A percentile compares a stretch with the other conserved stretches of the same genome.
Conservation (phyloP, 2,329 filamentous ascomycete genomes). For the Didymella lethalis region DNA sequence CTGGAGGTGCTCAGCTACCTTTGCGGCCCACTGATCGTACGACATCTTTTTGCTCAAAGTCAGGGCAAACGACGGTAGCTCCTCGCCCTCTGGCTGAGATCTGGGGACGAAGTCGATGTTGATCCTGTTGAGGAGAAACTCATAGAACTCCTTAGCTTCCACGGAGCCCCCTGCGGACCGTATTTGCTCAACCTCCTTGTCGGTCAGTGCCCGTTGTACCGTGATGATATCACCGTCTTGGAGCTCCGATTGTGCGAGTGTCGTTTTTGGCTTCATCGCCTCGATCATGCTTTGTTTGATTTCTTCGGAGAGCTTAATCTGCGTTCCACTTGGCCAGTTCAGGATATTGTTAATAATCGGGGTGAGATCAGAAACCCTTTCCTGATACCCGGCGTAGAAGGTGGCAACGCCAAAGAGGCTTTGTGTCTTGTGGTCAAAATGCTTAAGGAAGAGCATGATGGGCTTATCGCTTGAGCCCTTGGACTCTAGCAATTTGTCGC, state of each 20-base stretch:
- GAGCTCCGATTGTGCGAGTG: slow-evolving; percentile 88
- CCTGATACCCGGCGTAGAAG: slow-evolving; percentile 85
- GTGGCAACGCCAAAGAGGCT: slow-evolving; percentile 79
- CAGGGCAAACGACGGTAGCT: slow-evolving; percentile 75
- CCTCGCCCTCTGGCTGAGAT: slow-evolving; percentile 58
- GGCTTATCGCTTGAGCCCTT: slow-evolving; percentile 60
- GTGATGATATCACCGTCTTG: slow-evolving; percentile 97
- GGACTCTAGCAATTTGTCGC: slow-evolving; percentile 66
- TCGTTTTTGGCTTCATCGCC: slow-evolving; percentile 87
- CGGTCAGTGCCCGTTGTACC: slow-evolving; percentile 74
- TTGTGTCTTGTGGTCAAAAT: slow-evolving; percentile 83
- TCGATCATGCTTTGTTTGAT: slow-evolving; percentile 99
- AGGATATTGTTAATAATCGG: slow-evolving; percentile 81
- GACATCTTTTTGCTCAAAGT: slow-evolving; percentile 85
- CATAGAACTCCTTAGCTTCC: slow-evolving; percentile 88
- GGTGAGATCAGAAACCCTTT: slow-evolving; percentile 85
- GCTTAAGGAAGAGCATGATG: slow-evolving; percentile 90
- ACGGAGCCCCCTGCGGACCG: slow-evolving; percentile 56
- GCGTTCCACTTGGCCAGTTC: slow-evolving; percentile 81
- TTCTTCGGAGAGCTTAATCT: slow-evolving; percentile 85
- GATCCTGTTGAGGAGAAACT: slow-evolving; percentile 87
- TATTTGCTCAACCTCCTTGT: slow-evolving; percentile 54
- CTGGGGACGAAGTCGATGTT: slow-evolving; percentile 78
- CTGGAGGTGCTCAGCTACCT: slow-evolving; percentile 78
- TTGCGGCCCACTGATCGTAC: slow-evolving; percentile 86